Percentiles rank a stretch among this genome's conserved stretches.
Conservation (phyloP, 169 alveolate species). For the Miamiensis avidus region DNA sequence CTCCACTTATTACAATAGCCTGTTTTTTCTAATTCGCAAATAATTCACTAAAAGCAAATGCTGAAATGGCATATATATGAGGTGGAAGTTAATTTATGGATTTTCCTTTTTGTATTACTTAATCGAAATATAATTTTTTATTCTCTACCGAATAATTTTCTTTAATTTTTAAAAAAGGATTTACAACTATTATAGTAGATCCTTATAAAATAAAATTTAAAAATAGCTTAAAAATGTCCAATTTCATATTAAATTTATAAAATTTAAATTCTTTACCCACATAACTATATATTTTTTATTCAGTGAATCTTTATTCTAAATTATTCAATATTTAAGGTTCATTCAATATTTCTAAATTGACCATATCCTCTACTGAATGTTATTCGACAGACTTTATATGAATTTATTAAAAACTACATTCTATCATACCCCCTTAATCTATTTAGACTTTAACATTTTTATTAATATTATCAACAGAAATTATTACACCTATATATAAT, state of each 20-base stretch:
- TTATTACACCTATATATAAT: too few relatives aligned
- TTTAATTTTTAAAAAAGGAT: conserved; percentile 81
- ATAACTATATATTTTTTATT: conserved; percentile 22
- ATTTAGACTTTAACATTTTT: too few relatives aligned
- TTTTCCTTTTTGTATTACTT: conserved; percentile 47
- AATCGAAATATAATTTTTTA: conserved; percentile 50
- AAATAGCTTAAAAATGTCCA: neutral
- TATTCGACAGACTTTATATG: neutral
- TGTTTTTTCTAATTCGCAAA: conserved; percentile 72
- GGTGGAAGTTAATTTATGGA: conserved; percentile 60
- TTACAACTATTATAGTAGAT: conserved; percentile 77
- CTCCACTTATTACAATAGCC: conserved; percentile 97
- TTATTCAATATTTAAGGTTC: conserved; percentile 75
- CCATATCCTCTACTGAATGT: conserved; percentile 64
- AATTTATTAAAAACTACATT: neutral
- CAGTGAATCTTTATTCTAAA: conserved; percentile 61
- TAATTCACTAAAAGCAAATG: conserved; percentile 68
- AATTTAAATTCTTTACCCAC: neutral
- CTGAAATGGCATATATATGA: conserved; percentile 78
- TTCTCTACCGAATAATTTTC: conserved; percentile 62
- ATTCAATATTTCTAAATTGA: conserved; percentile 76
- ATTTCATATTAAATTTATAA: too few relatives aligned
- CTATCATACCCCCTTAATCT: neutral
- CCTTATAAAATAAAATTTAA: conserved; percentile 83
- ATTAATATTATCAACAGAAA: too few relatives aligned